Evolutionary conservation across 768 basidiomycete genomes (phyloP).

Genomic region (Lentinula sp.): DNA sequence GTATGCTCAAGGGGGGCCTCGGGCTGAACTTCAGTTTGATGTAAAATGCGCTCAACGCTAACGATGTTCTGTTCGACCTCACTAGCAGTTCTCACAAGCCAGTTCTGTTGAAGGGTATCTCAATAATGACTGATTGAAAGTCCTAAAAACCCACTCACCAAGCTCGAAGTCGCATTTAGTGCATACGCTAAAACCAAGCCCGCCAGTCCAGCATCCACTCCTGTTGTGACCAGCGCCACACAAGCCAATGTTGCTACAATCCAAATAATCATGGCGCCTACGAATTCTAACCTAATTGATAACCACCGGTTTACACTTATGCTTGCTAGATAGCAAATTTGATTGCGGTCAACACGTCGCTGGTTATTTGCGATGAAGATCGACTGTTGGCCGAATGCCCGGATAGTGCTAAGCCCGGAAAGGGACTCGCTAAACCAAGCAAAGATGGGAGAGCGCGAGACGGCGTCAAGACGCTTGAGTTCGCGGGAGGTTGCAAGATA

Average conservation of each 20-base stretch:
- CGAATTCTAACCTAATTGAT: slow-evolving; percentile 61
- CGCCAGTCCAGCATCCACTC: slow-evolving; percentile 80
- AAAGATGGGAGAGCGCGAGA: slow-evolving; percentile 88
- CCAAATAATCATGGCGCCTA: slow-evolving; percentile 77
- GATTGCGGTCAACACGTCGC: slow-evolving; percentile 77
- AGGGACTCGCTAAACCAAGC: slow-evolving; percentile 80
- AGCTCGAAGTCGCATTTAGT: slow-evolving; percentile 72
- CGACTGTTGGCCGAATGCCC: slow-evolving; percentile 67
- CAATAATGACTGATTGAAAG: slow-evolving; percentile 4
- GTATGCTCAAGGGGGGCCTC: slow-evolving; percentile 75
- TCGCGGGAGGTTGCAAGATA: slow-evolving; percentile 85
- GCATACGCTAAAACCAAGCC: slow-evolving; percentile 85
- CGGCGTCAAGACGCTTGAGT: slow-evolving; percentile 82
- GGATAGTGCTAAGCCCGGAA: slow-evolving; percentile 75
- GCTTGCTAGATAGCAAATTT: slow-evolving; percentile 70
- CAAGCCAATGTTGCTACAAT: slow-evolving; percentile 64
- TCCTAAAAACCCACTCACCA: slow-evolving; percentile 40
- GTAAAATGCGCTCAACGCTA: slow-evolving; percentile 80
- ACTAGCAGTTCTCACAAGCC: slow-evolving; percentile 76
- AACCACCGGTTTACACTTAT: slow-evolving; percentile 81
- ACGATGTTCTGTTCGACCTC: slow-evolving; percentile 92
- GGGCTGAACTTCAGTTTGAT: slow-evolving; percentile 66
- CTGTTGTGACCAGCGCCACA: slow-evolving; percentile 62
- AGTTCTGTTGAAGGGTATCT: slow-evolving; percentile 41
- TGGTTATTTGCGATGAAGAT: slow-evolving; percentile 67